Evolutionary conservation across 2,329 filamentous ascomycete species (phyloP).

Genomic region (Gyromitra esculenta): DNA sequence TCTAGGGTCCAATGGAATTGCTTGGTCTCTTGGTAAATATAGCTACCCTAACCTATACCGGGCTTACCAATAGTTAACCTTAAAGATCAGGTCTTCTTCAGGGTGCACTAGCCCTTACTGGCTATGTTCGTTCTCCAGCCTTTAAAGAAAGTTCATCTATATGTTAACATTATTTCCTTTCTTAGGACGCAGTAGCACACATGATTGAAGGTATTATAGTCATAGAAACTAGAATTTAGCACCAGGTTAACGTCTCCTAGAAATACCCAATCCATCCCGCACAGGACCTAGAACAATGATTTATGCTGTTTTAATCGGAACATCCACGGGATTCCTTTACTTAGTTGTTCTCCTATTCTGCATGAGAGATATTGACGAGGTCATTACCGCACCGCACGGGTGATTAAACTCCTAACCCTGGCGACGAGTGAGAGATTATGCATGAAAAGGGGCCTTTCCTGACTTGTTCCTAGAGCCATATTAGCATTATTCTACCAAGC

Average conservation of each 20-base stretch:
- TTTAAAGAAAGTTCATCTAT: background rate
- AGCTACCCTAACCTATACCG: no score
- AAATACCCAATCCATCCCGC: conserved; percentile 68
- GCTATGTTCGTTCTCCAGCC: conserved; percentile 59
- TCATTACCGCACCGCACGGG: conserved; percentile 68
- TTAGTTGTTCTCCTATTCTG: conserved; percentile 72
- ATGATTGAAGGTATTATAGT: conserved; percentile 63
- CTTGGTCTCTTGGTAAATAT: conserved; percentile 65
- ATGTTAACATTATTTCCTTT: conserved; percentile 14
- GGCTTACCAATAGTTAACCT: background rate
- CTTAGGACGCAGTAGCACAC: conserved; percentile 65
- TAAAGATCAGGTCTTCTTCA: conserved; percentile 63
- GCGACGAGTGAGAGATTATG: conserved; percentile 33
- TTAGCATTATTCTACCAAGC: conserved; percentile 72
- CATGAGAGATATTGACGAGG: conserved; percentile 67
- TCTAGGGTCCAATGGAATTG: conserved; percentile 69
- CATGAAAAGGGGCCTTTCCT: conserved; percentile 10
- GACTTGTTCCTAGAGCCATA: conserved; percentile 61
- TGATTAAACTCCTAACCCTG: conserved; percentile 2
- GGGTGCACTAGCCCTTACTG: conserved; percentile 65
- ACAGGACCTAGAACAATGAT: conserved; percentile 75
- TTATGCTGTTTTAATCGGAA: conserved; percentile 71
- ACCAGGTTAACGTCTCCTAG: conserved; percentile 56
- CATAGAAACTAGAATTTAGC: background rate
- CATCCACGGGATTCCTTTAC: conserved; percentile 71